phyloP scores from a whole-genome alignment of 2,329 filamentous ascomycete species.

The Dothistroma pini region DNA sequence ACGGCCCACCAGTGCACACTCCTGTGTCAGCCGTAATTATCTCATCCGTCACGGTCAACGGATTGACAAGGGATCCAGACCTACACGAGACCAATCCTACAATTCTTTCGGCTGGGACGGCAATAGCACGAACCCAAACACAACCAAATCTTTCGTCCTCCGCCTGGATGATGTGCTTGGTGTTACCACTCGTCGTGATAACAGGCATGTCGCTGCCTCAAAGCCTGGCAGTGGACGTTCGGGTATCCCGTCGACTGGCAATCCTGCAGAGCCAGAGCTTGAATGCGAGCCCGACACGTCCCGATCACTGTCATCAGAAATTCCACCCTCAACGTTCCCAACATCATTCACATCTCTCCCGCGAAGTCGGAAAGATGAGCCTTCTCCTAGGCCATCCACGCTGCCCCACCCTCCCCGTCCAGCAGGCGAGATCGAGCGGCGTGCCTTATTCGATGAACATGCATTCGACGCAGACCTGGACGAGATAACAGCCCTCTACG shows the following conservation, averaged over 20 bases:
- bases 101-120: neutral
- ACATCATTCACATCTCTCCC: neutral
- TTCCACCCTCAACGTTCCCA: neutral
- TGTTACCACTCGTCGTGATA: neutral
- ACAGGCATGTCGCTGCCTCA: neutral
- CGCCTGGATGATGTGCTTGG: neutral
- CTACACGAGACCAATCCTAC: too few relatives aligned
- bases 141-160: neutral
- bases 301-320: neutral
- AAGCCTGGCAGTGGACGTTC: neutral
- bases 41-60: neutral
- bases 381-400: neutral
- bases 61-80: too few relatives aligned
- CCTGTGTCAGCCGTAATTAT: neutral
- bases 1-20: neutral
- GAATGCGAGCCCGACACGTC: neutral
- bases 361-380: neutral
- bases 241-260: neutral
- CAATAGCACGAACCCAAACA: neutral
- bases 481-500: neutral
- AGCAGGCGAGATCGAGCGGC: neutral
- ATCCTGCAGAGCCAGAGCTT: neutral
- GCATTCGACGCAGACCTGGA: neutral
- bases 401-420: neutral
- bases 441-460: neutral